Percentiles rank a stretch among this genome's conserved stretches.
Evolutionary conservation across 208 protist species (phyloP).

Genomic region (Crithidia expoeki): DNA sequence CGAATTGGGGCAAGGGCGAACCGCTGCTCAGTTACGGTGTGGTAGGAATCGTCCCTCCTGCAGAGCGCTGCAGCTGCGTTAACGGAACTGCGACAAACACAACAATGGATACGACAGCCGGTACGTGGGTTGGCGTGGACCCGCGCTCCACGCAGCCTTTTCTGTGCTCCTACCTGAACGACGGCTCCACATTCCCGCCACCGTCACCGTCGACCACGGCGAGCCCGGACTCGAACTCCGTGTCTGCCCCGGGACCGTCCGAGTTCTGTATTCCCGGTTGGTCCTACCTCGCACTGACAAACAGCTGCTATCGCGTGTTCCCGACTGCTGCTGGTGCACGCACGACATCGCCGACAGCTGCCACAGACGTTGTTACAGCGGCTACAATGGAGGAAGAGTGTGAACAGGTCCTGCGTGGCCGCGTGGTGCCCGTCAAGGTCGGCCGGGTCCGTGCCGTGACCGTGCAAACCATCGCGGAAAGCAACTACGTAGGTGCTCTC

Average conservation of each 20-base stretch:
- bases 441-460: conserved; percentile 42
- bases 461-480: conserved; percentile 50
- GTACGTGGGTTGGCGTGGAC: conserved; percentile 50
- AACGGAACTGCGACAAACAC: not conserved
- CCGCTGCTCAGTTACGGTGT: conserved; percentile 51
- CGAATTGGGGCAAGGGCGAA: conserved; percentile 49
- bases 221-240: conserved; percentile 5
- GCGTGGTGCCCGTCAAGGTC: conserved; percentile 27
- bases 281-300: conserved; percentile 22
- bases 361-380: conserved; percentile 46
- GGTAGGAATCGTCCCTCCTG: conserved; percentile 34
- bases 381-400: conserved; percentile 53
- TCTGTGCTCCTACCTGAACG: conserved; percentile 73
- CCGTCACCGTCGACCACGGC: conserved; percentile 30
- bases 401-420: conserved; percentile 33
- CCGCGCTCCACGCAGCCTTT: conserved; percentile 58
- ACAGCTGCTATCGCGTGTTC: conserved; percentile 47
- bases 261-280: conserved; percentile 33
- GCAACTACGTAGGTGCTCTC: conserved; percentile 46
- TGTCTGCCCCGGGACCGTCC: conserved; percentile 6
- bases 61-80: conserved; percentile 8
- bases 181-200: conserved; percentile 45
- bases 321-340: not conserved
- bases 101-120: conserved; percentile 11
- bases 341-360: not conserved